Conservation (phyloP, 2,329 filamentous ascomycete species). For the Aspergillus pseudoviridinutans region DNA sequence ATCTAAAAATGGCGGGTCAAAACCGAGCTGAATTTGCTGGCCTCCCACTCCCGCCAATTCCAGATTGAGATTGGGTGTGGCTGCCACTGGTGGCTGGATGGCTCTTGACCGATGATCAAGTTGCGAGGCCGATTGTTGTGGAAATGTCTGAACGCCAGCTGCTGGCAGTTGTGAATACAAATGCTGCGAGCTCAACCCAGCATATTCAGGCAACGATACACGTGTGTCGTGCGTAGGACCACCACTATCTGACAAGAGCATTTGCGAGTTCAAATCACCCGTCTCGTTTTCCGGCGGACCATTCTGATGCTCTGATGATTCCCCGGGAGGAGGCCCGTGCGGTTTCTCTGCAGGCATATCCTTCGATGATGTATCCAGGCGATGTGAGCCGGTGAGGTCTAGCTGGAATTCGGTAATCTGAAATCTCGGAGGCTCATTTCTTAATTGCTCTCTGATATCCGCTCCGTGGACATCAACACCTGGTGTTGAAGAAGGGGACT, state of each 20-base stretch:
- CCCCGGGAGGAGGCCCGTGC: background rate
- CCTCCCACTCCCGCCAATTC: constrained; percentile 16
- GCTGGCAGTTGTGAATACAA: constrained; percentile 12
- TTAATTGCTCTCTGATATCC: background rate
- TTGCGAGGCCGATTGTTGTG: constrained; percentile 2
- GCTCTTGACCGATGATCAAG: constrained; percentile 8
- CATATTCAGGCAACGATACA: constrained; percentile 11
- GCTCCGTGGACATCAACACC: background rate
- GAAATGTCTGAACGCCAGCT: constrained; percentile 6
- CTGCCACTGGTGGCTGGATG: constrained; percentile 7
- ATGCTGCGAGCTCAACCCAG: constrained; percentile 2
- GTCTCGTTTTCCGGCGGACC: constrained; percentile 1
- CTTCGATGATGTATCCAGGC: constrained; percentile 4
- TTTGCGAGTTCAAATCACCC: background rate
- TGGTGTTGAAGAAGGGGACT: background rate
- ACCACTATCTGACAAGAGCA: constrained; percentile 6
- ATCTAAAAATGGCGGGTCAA: constrained; percentile 24
- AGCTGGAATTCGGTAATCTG: constrained; percentile 21
- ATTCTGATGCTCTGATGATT: background rate
- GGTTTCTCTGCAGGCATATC: background rate
- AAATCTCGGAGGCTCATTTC: constrained; percentile 7
- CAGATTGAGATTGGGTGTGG: constrained; percentile 11
- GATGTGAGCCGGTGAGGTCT: constrained; percentile 11
- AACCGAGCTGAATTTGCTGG: constrained; percentile 18
- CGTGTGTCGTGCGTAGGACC: constrained; percentile 4